Conservation (phyloP, 192 early-diverging fungal genomes). For the Coemansia sp. region DNA sequence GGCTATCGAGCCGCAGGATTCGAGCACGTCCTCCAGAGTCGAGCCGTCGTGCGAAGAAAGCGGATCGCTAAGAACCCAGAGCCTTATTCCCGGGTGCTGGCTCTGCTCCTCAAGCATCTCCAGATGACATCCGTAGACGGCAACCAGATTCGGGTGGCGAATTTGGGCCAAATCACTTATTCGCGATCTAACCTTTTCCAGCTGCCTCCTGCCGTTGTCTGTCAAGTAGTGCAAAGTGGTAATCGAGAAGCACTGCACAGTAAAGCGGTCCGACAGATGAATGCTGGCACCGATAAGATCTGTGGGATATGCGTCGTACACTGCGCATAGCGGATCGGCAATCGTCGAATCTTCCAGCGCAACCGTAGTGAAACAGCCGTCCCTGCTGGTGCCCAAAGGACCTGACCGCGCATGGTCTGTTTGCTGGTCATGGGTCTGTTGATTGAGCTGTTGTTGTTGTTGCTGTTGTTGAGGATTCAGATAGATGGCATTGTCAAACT, state of each 20-base stretch:
- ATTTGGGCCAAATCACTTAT: constrained; percentile 44
- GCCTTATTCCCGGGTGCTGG: constrained; percentile 21
- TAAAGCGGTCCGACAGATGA: constrained; percentile 40
- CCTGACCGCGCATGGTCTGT: not conserved
- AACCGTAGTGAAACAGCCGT: constrained; percentile 37
- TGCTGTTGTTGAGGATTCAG: constrained; percentile 20
- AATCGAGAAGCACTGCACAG: constrained; percentile 41
- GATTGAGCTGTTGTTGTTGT: not conserved
- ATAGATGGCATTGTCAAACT: constrained; percentile 20
- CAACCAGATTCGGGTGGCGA: constrained; percentile 62
- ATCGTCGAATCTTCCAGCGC: constrained; percentile 44
- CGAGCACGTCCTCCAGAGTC: constrained; percentile 65
- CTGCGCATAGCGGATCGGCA: constrained; percentile 31
- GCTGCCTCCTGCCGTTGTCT: constrained; percentile 49
- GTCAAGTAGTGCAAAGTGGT: constrained; percentile 37
- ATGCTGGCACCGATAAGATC: constrained; percentile 41
- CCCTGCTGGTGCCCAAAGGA: not conserved
- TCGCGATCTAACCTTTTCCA: constrained; percentile 59
- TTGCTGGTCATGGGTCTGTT: not conserved
- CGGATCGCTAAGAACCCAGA: constrained; percentile 43
- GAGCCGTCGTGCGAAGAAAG: constrained; percentile 38
- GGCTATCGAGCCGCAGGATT: constrained; percentile 64
- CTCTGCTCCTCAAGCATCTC: constrained; percentile 37
- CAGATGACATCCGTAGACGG: constrained; percentile 62
- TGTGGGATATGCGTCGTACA: constrained; percentile 52